Conservation (phyloP, 1,284 basidiomycete genomes). For the Naganishia cerealis region DNA sequence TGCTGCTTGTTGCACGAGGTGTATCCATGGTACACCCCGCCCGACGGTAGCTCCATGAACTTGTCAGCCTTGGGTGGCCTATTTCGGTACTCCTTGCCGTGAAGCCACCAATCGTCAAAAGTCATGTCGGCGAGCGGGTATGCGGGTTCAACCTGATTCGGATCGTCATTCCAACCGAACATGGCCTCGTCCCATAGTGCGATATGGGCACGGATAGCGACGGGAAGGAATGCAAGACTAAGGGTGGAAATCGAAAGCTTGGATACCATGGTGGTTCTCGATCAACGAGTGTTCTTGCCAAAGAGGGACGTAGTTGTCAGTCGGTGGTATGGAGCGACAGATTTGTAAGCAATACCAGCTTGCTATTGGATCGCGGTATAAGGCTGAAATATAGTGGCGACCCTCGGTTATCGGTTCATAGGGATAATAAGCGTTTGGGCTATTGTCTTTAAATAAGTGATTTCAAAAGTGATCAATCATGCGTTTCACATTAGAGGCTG, state of each 20-base stretch:
- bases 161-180: conserved; percentile 49
- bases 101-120: conserved; percentile 71
- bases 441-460: not conserved
- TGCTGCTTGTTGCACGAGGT: conserved; percentile 24
- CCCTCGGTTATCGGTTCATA: not conserved
- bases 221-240: not conserved
- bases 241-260: conserved; percentile 6
- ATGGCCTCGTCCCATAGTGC: conserved; percentile 46
- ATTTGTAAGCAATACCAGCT: not conserved
- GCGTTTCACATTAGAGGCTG: conserved; percentile 5
- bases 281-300: conserved; percentile 5
- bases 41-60: conserved; percentile 42
- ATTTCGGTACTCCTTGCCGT: conserved; percentile 41
- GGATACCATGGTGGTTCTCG: conserved; percentile 11
- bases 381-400: not conserved
- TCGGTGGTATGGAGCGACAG: not conserved
- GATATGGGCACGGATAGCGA: conserved; percentile 42
- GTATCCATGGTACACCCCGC: conserved; percentile 21
- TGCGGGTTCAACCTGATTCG: conserved; percentile 54
- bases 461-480: not conserved
- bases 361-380: not conserved
- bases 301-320: not conserved
- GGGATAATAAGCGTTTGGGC: not conserved
- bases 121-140: conserved; percentile 60
- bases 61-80: conserved; percentile 41